Evolutionary conservation across 345 rosid species (phyloP).

Genomic region (Diplotaxis tenuifolia): DNA sequence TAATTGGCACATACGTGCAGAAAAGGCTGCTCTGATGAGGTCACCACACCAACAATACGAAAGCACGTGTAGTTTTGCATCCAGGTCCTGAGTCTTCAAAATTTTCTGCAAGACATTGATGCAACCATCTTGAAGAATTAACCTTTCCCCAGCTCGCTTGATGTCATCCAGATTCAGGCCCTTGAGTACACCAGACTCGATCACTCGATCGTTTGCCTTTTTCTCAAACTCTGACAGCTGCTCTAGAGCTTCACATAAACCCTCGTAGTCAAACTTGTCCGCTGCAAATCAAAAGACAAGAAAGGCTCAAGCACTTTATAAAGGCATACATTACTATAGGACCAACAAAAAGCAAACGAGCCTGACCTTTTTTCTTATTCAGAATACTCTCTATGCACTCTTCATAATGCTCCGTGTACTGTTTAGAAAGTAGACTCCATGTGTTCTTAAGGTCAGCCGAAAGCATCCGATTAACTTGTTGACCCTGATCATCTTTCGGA

Average conservation of each 20-base stretch:
- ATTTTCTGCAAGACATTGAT: constrained; percentile 64
- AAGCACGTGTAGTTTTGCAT: constrained; percentile 64
- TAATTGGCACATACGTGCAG: constrained; percentile 48
- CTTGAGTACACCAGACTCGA: constrained; percentile 80
- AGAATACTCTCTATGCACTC: constrained; percentile 81
- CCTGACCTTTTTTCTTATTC: constrained; percentile 59
- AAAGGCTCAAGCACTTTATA: background rate
- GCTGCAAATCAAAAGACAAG: constrained; percentile 38
- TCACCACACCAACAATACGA: constrained; percentile 98
- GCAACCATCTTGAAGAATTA: constrained; percentile 93
- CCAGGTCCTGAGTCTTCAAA: constrained; percentile 48
- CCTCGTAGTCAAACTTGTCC: constrained; percentile 63
- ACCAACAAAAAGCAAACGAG: constrained; percentile 11
- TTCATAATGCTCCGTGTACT: constrained; percentile 84
- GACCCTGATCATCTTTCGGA: constrained; percentile 64
- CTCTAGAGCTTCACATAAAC: constrained; percentile 64
- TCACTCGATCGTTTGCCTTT: constrained; percentile 76
- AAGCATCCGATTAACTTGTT: constrained; percentile 60
- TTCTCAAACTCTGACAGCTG: constrained; percentile 79
- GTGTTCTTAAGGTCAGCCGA: constrained; percentile 75
- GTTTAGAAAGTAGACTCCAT: constrained; percentile 72
- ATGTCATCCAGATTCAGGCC: constrained; percentile 87
- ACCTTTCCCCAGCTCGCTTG: constrained; percentile 82
- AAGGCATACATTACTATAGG: background rate
- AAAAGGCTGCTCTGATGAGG: constrained; percentile 77